Conservation (phyloP, 805 yeast genomes). For the Blastobotrys attinorum region DNA sequence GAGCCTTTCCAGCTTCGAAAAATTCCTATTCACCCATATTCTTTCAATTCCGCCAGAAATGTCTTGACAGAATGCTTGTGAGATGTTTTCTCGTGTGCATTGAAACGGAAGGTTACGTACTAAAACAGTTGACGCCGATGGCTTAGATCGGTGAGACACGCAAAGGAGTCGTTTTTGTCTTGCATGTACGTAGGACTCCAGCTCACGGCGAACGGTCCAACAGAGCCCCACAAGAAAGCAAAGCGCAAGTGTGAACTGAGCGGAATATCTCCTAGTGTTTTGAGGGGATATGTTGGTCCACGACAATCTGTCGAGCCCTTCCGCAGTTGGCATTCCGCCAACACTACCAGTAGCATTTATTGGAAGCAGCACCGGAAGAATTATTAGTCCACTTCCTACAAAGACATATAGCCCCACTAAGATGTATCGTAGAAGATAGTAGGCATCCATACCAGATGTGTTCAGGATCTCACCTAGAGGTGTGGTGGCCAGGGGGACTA, state of each 20-base stretch:
- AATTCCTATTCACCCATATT: slow-evolving; percentile 53
- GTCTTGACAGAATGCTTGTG: slow-evolving; percentile 46
- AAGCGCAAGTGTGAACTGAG: slow-evolving; percentile 56
- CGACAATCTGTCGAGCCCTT: slow-evolving; percentile 61
- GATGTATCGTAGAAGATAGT: slow-evolving; percentile 60
- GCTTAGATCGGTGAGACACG: slow-evolving; percentile 16
- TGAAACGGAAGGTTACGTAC: slow-evolving; percentile 57
- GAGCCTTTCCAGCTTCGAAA: slow-evolving; percentile 30
- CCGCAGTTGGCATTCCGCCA: slow-evolving; percentile 15
- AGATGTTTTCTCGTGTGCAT: slow-evolving; percentile 39
- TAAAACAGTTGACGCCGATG: slow-evolving; percentile 46
- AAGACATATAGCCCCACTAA: slow-evolving; percentile 45
- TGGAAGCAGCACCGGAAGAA: slow-evolving; percentile 56
- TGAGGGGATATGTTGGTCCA: slow-evolving; percentile 58
- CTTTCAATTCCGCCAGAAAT: slow-evolving; percentile 49
- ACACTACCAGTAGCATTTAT: slow-evolving; percentile 42
- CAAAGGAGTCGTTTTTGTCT: slow-evolving; percentile 36
- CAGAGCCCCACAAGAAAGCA: slow-evolving; percentile 52
- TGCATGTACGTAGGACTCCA: slow-evolving; percentile 42
- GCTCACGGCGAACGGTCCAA: slow-evolving; percentile 46
- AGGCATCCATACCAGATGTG: slow-evolving; percentile 61
- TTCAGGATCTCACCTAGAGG: slow-evolving; percentile 39
- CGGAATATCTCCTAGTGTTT: slow-evolving; percentile 41
- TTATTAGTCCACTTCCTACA: slow-evolving; percentile 42
- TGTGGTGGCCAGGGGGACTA: slow-evolving; percentile 35